A percentile compares a stretch with the other conserved stretches of the same genome.
These are phyloP conservation scores for Rutstroemia sp. DNA, from an alignment of 2,329 filamentous ascomycete genomes.

Conservation along the genomic window DNA sequence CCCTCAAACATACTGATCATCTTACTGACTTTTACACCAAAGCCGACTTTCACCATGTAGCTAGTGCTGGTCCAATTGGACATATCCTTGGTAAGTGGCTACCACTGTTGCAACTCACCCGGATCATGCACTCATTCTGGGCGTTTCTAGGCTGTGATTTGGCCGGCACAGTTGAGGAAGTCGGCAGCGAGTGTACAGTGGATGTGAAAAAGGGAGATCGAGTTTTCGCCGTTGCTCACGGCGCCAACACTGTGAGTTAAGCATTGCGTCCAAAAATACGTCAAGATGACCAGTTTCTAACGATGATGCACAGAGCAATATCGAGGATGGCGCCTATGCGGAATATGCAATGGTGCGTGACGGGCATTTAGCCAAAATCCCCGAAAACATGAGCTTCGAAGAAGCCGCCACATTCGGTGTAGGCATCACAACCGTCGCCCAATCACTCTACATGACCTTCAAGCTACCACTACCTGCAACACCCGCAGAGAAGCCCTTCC, in stretches of 20 bases:
- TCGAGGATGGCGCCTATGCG: conserved; percentile 20
- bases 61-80: background rate
- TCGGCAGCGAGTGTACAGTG: conserved; percentile 1
- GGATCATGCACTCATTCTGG: background rate
- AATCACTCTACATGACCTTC: conserved; percentile 9
- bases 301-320: background rate
- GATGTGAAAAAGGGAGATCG: background rate
- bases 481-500: background rate
- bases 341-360: conserved; percentile 28
- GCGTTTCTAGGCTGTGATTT: background rate
- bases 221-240: background rate
- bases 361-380: conserved; percentile 35
- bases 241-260: background rate
- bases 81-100: background rate
- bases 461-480: background rate
- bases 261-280: background rate
- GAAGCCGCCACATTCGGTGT: conserved; percentile 33
- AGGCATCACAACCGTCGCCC: conserved; percentile 13
- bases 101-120: background rate
- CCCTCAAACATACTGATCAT: background rate
- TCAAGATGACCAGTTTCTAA: background rate
- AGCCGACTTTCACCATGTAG: conserved; percentile 1
- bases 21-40: background rate
- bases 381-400: conserved; percentile 36
- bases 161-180: conserved; percentile 11